Conservation (phyloP, 1,139 yeast species). For the Candida frijolesensis region DNA sequence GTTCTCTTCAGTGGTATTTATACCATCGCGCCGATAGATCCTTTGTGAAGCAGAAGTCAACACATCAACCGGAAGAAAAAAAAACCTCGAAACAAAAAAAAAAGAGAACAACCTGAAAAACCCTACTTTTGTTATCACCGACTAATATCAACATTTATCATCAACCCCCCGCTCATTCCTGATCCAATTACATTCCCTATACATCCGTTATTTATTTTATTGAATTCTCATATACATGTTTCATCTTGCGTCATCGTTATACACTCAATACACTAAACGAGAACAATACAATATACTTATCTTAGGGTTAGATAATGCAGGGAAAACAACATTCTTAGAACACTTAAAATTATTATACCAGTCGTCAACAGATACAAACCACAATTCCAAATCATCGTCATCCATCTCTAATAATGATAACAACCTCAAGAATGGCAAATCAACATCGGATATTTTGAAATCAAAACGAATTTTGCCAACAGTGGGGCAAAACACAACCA, state of each 20-base stretch:
- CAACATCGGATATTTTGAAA: constrained; percentile 32
- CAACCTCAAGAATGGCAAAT: neutral
- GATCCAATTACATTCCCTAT: neutral
- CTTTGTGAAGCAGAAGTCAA: neutral
- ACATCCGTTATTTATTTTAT: constrained; percentile 19
- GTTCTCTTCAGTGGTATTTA: neutral
- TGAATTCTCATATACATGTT: constrained; percentile 32
- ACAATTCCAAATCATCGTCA: constrained; percentile 11
- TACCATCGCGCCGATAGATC: neutral
- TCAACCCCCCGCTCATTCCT: neutral
- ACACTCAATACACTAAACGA: constrained; percentile 49
- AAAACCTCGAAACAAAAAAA: neutral
- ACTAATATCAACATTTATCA: neutral
- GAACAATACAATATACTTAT: constrained; percentile 65
- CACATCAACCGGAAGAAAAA: neutral
- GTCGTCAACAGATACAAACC: constrained; percentile 22
- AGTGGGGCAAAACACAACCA: constrained; percentile 65
- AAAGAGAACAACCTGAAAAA: neutral
- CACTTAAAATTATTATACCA: constrained; percentile 46
- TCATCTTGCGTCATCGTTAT: constrained; percentile 49
- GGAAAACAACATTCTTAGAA: constrained; percentile 70
- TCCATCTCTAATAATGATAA: constrained; percentile 2
- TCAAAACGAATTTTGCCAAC: constrained; percentile 49
- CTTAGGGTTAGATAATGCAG: constrained; percentile 93
- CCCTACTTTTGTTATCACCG: neutral